Conservation (phyloP, 225 moss, liverwort and hornwort genomes). For the Ulota crispa region DNA sequence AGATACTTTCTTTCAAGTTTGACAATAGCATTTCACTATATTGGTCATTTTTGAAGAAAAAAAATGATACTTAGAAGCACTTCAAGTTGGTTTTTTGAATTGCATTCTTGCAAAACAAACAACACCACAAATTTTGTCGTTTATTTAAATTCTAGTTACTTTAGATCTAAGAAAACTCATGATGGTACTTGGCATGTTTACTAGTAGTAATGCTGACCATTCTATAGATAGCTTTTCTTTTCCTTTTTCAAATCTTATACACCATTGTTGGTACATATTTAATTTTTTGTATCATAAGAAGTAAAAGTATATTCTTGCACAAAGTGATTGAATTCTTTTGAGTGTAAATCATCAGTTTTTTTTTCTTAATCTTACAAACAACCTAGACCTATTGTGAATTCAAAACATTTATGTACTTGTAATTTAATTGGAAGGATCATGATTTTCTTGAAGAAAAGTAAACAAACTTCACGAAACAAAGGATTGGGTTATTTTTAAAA, state of each 20-base stretch:
- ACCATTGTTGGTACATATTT: not conserved
- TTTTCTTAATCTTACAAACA: not conserved
- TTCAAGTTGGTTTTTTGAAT: too few species aligned
- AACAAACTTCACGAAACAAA: not conserved
- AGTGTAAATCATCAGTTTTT: not conserved
- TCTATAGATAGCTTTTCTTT: not conserved
- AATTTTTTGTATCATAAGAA: not conserved
- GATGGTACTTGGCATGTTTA: not conserved
- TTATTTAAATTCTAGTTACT: rapidly evolving
- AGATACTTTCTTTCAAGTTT: too few species aligned
- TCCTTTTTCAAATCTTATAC: not conserved
- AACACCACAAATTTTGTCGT: not conserved
- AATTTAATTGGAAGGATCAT: not conserved
- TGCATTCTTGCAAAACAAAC: not conserved
- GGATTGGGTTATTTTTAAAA: not conserved
- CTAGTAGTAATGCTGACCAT: not conserved
- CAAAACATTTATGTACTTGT: not conserved
- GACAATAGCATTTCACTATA: too few species aligned
- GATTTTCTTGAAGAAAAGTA: not conserved
- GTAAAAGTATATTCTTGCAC: rapidly evolving
- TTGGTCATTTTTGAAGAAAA: too few species aligned
- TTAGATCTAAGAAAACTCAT: not conserved
- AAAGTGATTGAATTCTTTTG: not conserved
- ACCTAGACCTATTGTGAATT: rapidly evolving
- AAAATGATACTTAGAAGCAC: too few species aligned